These are phyloP conservation scores for Eutrema salsugineum DNA, from an alignment of 441 rosid species.

Conservation along the genomic window DNA sequence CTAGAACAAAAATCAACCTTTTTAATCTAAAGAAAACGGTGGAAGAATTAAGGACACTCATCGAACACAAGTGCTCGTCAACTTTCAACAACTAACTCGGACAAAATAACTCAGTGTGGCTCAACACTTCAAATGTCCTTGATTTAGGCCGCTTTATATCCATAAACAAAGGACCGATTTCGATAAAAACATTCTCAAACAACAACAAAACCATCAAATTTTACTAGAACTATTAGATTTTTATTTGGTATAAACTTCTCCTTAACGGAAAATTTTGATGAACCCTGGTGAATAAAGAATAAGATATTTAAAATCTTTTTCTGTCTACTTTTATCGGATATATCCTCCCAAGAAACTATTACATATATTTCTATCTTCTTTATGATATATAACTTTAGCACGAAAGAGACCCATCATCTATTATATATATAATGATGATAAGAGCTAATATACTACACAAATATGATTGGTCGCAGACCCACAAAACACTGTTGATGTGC, in stretches of 20 bases:
- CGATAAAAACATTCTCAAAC: neutral
- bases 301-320: neutral
- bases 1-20: too few species aligned
- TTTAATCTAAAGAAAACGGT: too few species aligned
- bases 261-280: neutral
- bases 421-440: neutral
- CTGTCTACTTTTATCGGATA: neutral
- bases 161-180: neutral
- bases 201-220: neutral
- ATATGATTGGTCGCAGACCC: constrained; percentile 20
- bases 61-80: neutral
- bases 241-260: neutral
- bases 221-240: too few species aligned
- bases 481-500: constrained; percentile 20
- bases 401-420: neutral
- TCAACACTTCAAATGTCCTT: neutral
- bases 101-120: neutral
- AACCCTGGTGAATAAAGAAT: neutral
- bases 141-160: neutral
- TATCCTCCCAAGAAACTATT: neutral
- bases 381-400: neutral
- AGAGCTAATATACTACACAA: constrained; percentile 1
- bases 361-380: neutral
- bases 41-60: too few species aligned
- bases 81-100: neutral